Evolutionary conservation across 2,329 filamentous ascomycete species (phyloP).

Genomic region (Juglanconis oblonga): DNA sequence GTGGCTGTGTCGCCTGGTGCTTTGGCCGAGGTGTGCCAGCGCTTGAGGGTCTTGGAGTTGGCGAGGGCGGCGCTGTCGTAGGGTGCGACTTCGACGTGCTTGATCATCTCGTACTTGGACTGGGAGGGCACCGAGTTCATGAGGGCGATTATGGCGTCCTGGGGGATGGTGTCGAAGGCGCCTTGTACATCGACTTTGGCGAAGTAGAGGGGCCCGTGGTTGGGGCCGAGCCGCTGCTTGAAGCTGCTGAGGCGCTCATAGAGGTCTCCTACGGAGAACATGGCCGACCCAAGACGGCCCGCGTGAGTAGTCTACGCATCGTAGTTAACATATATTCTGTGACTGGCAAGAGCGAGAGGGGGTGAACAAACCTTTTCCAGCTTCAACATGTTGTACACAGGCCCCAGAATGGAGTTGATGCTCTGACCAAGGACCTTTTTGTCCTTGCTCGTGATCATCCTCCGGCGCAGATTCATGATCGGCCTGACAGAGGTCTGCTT

Average conservation of each 20-base stretch:
- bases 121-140: conserved; percentile 57
- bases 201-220: conserved; percentile 64
- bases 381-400: conserved; percentile 73
- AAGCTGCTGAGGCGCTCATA: conserved; percentile 71
- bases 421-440: conserved; percentile 56
- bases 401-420: conserved; percentile 63
- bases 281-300: conserved; percentile 67
- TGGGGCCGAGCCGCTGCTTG: conserved; percentile 46
- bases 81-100: conserved; percentile 69
- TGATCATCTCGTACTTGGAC: conserved; percentile 66
- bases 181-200: conserved; percentile 89
- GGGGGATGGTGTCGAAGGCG: conserved; percentile 95
- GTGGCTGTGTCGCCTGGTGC: conserved; percentile 37
- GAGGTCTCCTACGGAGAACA: conserved; percentile 81
- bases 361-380: conserved; percentile 64
- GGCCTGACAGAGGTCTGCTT: conserved; percentile 75
- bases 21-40: conserved; percentile 54
- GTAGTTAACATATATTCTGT: neutral
- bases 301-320: conserved; percentile 45
- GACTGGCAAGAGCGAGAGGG: neutral
- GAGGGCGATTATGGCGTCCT: conserved; percentile 67
- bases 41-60: conserved; percentile 37
- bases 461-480: conserved; percentile 80
- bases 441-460: conserved; percentile 49
- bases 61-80: conserved; percentile 27